A percentile compares a stretch with the other conserved stretches of the same genome.
Evolutionary conservation across 768 basidiomycete genomes (phyloP).

Genomic region (Crepidotus variabilis): DNA sequence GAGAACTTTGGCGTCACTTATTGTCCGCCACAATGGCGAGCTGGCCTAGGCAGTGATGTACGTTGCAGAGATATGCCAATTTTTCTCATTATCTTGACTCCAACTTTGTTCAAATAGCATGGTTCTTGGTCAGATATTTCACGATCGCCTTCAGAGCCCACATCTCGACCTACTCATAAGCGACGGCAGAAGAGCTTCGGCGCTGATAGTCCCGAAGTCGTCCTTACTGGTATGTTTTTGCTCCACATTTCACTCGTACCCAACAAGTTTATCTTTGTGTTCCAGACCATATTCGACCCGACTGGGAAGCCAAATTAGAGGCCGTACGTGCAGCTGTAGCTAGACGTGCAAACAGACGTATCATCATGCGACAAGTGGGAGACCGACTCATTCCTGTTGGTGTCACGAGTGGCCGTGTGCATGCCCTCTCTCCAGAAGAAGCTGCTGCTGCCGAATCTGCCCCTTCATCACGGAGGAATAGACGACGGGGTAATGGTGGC

Average conservation of each 20-base stretch:
- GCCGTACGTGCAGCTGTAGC: slow-evolving; percentile 93
- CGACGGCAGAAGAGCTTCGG: slow-evolving; percentile 87
- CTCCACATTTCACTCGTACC: not conserved
- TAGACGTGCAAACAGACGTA: slow-evolving; percentile 91
- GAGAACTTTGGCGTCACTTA: slow-evolving; percentile 96
- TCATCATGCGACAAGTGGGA: slow-evolving; percentile 98
- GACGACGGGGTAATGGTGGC: slow-evolving; percentile 42
- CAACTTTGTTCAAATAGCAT: slow-evolving; percentile 17
- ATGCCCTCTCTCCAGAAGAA: slow-evolving; percentile 61
- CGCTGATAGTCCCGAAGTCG: slow-evolving; percentile 83
- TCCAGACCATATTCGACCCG: slow-evolving; percentile 92
- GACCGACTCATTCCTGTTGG: slow-evolving; percentile 97
- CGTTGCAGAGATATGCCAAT: slow-evolving; percentile 21
- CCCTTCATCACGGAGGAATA: slow-evolving; percentile 49
- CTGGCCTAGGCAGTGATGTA: slow-evolving; percentile 76
- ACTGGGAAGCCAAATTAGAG: slow-evolving; percentile 96
- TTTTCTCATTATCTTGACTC: slow-evolving; percentile 7
- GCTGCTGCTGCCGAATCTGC: slow-evolving; percentile 40
- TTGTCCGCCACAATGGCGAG: slow-evolving; percentile 73
- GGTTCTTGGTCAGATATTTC: slow-evolving; percentile 47
- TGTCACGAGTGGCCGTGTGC: slow-evolving; percentile 84
- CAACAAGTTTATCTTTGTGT: not conserved
- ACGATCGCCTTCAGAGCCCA: slow-evolving; percentile 40
- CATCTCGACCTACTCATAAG: slow-evolving; percentile 51
- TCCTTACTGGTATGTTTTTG: slow-evolving; percentile 70